Percentiles rank a stretch among this genome's conserved stretches.
Conservation (phyloP, 805 yeast species). For the Jamesozyma gamospora region DNA sequence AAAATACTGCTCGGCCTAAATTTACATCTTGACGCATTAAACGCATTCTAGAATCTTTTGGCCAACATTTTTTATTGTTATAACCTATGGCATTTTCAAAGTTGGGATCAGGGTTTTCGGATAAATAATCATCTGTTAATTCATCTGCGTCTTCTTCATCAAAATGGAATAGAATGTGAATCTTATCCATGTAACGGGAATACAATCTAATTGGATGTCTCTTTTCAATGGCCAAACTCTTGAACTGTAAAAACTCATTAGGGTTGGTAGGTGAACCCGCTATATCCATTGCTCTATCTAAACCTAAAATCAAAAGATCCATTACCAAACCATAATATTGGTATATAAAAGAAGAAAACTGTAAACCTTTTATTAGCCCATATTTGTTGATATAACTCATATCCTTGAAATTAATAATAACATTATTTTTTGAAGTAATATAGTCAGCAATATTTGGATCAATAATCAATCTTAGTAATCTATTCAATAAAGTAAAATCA, state of each 20-base stretch:
- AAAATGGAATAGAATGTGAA: slow-evolving; percentile 72
- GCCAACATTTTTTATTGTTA: slow-evolving; percentile 90
- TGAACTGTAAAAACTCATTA: slow-evolving; percentile 68
- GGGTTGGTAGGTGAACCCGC: slow-evolving; percentile 72
- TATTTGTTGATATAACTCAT: slow-evolving; percentile 88
- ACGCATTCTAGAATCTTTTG: slow-evolving; percentile 83
- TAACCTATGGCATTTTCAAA: slow-evolving; percentile 79
- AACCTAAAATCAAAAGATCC: slow-evolving; percentile 74
- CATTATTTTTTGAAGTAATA: slow-evolving; percentile 83
- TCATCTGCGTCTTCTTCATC: slow-evolving; percentile 64
- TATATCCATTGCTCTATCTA: slow-evolving; percentile 75
- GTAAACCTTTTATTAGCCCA: slow-evolving; percentile 83
- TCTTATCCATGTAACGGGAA: slow-evolving; percentile 71
- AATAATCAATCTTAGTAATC: slow-evolving; percentile 67
- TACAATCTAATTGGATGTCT: slow-evolving; percentile 72
- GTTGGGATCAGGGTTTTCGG: slow-evolving; percentile 88
- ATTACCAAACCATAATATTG: slow-evolving; percentile 84
- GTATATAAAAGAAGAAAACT: slow-evolving; percentile 78
- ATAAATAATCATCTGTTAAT: slow-evolving; percentile 60
- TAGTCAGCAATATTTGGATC: slow-evolving; percentile 93
- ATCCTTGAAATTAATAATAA: slow-evolving; percentile 75
- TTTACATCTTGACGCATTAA: slow-evolving; percentile 85
- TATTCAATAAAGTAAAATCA: slow-evolving; percentile 77
- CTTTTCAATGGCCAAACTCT: slow-evolving; percentile 46
- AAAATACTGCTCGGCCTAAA: slow-evolving; percentile 81